Percentiles rank a stretch among this genome's conserved stretches.
Evolutionary conservation across 2,329 filamentous ascomycete species (phyloP).

Genomic region (Cordyceps javanica): DNA sequence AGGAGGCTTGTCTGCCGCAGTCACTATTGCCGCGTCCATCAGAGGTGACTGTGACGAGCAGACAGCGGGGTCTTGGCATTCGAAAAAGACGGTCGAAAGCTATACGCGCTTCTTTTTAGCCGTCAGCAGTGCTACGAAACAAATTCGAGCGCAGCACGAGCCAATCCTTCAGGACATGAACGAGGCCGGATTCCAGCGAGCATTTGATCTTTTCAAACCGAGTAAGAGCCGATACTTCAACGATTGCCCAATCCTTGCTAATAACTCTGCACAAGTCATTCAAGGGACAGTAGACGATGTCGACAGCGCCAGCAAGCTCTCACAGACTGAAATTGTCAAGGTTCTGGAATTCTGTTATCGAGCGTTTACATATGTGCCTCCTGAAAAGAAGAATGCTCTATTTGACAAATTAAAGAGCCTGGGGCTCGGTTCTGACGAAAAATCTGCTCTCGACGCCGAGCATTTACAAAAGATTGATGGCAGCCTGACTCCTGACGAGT

Average conservation of each 20-base stretch:
- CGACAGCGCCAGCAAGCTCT: constrained; percentile 23
- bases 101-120: constrained; percentile 43
- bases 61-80: constrained; percentile 35
- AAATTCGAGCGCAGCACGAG: constrained; percentile 23
- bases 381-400: constrained; percentile 14
- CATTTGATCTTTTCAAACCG: constrained; percentile 35
- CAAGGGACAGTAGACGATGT: constrained; percentile 26
- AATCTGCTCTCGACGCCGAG: neutral
- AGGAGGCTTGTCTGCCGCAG: constrained; percentile 38
- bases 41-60: constrained; percentile 33
- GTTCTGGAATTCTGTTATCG: constrained; percentile 23
- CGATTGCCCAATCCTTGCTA: neutral
- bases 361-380: neutral
- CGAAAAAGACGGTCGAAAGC: constrained; percentile 35
- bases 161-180: constrained; percentile 35
- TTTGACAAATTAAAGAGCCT: constrained; percentile 15
- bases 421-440: neutral
- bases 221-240: constrained; percentile 23
- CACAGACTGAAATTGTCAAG: constrained; percentile 25
- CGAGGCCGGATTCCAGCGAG: constrained; percentile 36
- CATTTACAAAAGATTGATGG: neutral
- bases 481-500: constrained; percentile 14
- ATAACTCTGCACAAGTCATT: constrained; percentile 26
- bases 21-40: constrained; percentile 34
- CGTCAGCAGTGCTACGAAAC: constrained; percentile 28